phyloP scores from a whole-genome alignment of 495 filamentous ascomycete species.

The Talaromyces thailandensis region DNA sequence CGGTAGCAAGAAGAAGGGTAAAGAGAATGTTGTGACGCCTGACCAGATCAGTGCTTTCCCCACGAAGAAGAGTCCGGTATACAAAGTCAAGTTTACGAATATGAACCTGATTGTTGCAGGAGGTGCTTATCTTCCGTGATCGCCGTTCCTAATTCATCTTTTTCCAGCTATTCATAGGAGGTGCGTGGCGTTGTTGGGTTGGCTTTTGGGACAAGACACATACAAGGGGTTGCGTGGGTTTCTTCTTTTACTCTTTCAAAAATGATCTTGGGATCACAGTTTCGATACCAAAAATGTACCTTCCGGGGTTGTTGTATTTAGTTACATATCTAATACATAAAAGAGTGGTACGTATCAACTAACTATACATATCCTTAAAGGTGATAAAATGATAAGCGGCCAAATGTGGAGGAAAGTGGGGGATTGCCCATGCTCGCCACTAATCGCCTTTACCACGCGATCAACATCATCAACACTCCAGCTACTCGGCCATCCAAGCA shows the following conservation, averaged over 20 bases:
- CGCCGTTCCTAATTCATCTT: background rate
- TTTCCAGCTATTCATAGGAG: background rate
- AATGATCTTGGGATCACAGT: background rate
- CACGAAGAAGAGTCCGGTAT: constrained; percentile 91
- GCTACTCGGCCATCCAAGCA: background rate
- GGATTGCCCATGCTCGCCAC: background rate
- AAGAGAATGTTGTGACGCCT: constrained; percentile 80
- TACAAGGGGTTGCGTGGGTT: background rate
- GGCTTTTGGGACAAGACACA: background rate
- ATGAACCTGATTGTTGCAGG: constrained; percentile 89
- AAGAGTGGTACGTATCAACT: background rate
- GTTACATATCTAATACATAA: background rate
- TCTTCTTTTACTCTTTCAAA: background rate
- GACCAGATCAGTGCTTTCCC: constrained; percentile 91
- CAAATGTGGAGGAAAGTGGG: background rate
- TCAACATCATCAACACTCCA: background rate
- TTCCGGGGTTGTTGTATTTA: background rate
- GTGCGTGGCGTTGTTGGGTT: background rate
- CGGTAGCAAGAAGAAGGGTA: constrained; percentile 70
- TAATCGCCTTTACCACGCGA: background rate
- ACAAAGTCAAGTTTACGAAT: constrained; percentile 85
- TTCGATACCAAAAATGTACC: background rate
- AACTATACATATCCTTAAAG: background rate
- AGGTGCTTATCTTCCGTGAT: constrained; percentile 67
- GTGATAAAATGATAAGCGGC: background rate